Evolutionary conservation across 305 asterid genomes (phyloP), one percentile per base, ranked within the genome.

Genomic region (Fraxinus sp.): DNA sequence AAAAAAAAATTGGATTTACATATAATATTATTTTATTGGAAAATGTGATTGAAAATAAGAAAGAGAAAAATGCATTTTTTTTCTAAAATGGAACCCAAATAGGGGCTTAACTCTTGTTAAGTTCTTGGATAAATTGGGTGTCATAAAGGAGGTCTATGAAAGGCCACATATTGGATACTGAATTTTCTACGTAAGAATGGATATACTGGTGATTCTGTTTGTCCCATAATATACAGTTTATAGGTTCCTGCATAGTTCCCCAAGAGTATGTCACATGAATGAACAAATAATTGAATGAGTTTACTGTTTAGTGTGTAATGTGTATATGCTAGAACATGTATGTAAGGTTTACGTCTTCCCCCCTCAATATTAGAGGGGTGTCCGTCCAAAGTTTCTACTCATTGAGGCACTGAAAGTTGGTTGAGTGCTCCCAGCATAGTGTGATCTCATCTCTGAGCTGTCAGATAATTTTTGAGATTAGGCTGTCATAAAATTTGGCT

Each of bases 111-210:
- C 73, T 57, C 74, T 78, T 32, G 78, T 72, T 84, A 33, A 20
- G 16, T 33, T 81, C 78, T 32, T 77, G 78, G 33, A 74, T 59
- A 74, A 36, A 64, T 32, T 26, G 20, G 8, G 46, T 33, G 71
- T 66, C 55, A 28, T 83, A 57, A 64, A 76, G 76, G 76, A 80
- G 76, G 80, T 79, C 32, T 81, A 75, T 70, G 55, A 18, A 52
- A 78, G 74, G 68, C 22, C 24, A 3, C 70, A 37, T 41, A 52
- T 28, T 14, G 72, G 84, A 78, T n/a, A 49, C 77, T 81, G 49
- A 52, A 77, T 22, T 39, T 44, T 73, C 81, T 59, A 20, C 59
- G 80, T 80, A 33, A 70, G 49, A 18, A 57, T 84, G 16, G 30
- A 24, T 22, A 62, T 24, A 62, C 16, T 22, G 55, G 68, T 36